Percentiles rank a stretch among this genome's conserved stretches.
Conservation (phyloP, 208 protist genomes). For the Trypanosoma rangeli region DNA sequence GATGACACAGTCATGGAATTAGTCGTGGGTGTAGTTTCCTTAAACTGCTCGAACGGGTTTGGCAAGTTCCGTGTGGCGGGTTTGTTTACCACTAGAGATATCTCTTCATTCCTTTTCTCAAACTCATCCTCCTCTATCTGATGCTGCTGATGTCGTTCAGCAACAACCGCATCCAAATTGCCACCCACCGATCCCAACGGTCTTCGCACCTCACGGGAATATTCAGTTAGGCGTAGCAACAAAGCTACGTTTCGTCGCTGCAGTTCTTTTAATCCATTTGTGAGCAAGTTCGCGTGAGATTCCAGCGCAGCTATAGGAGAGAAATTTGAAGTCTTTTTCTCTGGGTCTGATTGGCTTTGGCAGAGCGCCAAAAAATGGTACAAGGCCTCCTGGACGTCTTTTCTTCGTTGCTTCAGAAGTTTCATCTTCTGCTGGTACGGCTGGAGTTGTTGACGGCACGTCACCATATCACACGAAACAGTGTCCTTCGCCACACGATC, state of each 20-base stretch:
- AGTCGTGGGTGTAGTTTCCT: neutral
- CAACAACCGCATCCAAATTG: neutral
- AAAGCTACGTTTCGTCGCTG: constrained; percentile 24
- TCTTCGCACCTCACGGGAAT: constrained; percentile 21
- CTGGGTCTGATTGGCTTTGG: constrained; percentile 1
- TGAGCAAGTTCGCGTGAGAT: constrained; percentile 18
- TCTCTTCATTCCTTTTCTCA: neutral
- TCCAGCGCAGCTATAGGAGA: constrained; percentile 16
- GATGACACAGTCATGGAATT: neutral
- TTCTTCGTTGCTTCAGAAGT: constrained; percentile 38
- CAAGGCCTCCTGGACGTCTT: constrained; percentile 37
- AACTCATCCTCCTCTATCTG: neutral
- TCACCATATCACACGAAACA: constrained; percentile 34
- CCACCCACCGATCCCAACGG: constrained; percentile 12
- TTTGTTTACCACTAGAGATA: neutral
- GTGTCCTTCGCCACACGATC: neutral
- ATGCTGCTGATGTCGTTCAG: neutral
- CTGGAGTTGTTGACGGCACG: constrained; percentile 65
- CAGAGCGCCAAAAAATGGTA: constrained; percentile 36
- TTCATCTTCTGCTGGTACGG: constrained; percentile 56
- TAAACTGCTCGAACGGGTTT: neutral
- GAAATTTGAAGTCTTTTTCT: constrained; percentile 8
- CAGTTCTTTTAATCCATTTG: constrained; percentile 24
- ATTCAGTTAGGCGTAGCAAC: constrained; percentile 12
- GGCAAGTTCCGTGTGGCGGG: neutral